Conservation (phyloP, 305 asterid genomes). For the Fraxinus greggii region DNA sequence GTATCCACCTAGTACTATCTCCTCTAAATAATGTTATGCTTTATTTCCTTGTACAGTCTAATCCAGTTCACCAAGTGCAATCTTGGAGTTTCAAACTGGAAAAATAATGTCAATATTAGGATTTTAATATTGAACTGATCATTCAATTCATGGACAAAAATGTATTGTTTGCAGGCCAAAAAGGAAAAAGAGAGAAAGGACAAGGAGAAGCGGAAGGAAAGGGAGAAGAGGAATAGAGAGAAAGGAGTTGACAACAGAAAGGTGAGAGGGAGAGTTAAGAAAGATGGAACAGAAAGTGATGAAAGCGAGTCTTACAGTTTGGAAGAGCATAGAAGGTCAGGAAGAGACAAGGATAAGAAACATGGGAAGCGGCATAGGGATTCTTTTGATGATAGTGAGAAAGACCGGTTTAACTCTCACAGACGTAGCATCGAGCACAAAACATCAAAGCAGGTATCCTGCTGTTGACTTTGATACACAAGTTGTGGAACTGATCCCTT, state of each 20-base stretch:
- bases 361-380: conserved; percentile 45
- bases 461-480: neutral
- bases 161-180: conserved; percentile 49
- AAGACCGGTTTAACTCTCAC: conserved; percentile 52
- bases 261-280: conserved; percentile 47
- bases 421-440: conserved; percentile 49
- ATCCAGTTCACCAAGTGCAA: neutral
- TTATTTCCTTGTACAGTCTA: neutral
- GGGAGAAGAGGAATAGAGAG: conserved; percentile 46
- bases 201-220: conserved; percentile 50
- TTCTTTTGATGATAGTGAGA: conserved; percentile 48
- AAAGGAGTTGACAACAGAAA: conserved; percentile 46
- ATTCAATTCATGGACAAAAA: neutral
- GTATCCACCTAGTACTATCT: neutral
- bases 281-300: conserved; percentile 56
- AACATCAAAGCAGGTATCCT: conserved; percentile 51
- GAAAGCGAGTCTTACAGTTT: conserved; percentile 34
- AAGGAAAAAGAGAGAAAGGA: conserved; percentile 69
- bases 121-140: neutral
- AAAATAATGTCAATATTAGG: neutral
- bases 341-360: conserved; percentile 59
- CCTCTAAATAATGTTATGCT: neutral
- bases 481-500: conserved; percentile 3
- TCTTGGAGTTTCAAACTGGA: neutral
- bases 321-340: conserved; percentile 57